Conservation (phyloP, 345 rosid species). For the Ceriops tagal region DNA sequence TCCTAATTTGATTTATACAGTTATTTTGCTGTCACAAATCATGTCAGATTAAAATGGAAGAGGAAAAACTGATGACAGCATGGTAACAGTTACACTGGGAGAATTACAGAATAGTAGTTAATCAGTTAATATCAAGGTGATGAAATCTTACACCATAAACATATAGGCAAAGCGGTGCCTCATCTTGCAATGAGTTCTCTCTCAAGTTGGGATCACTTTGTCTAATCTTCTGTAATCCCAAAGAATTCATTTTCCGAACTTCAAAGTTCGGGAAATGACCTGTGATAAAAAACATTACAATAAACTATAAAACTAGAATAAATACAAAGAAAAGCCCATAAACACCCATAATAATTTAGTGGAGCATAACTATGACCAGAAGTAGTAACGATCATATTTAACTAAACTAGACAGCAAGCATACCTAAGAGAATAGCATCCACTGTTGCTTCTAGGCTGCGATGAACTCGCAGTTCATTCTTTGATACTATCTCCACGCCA, state of each 20-base stretch:
- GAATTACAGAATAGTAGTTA: not conserved
- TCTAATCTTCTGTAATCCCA: slow-evolving; percentile 31
- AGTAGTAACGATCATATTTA: not conserved
- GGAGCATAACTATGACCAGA: slow-evolving; percentile 1
- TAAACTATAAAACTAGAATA: slow-evolving; percentile 4
- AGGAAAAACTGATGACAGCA: not conserved
- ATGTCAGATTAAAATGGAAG: no score
- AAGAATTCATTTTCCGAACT: slow-evolving; percentile 52
- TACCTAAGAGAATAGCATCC: slow-evolving; percentile 76
- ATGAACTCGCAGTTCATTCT: slow-evolving; percentile 83
- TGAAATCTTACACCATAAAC: slow-evolving; percentile 64
- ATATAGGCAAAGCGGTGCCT: slow-evolving; percentile 38
- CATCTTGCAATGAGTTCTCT: slow-evolving; percentile 33
- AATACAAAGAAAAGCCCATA: not conserved
- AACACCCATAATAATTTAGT: not conserved
- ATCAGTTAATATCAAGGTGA: slow-evolving; percentile 8
- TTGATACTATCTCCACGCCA: slow-evolving; percentile 79
- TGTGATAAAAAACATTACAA: slow-evolving; percentile 30
- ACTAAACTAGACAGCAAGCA: slow-evolving; percentile 8
- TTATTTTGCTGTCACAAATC: no score
- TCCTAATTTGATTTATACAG: no score
- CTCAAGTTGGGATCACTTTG: slow-evolving; percentile 28
- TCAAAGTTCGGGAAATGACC: slow-evolving; percentile 63
- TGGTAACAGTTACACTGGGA: not conserved
- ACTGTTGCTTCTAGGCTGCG: slow-evolving; percentile 86